Evolutionary conservation across 1,284 basidiomycete genomes (phyloP).

Genomic region (Puccinia triticina): DNA sequence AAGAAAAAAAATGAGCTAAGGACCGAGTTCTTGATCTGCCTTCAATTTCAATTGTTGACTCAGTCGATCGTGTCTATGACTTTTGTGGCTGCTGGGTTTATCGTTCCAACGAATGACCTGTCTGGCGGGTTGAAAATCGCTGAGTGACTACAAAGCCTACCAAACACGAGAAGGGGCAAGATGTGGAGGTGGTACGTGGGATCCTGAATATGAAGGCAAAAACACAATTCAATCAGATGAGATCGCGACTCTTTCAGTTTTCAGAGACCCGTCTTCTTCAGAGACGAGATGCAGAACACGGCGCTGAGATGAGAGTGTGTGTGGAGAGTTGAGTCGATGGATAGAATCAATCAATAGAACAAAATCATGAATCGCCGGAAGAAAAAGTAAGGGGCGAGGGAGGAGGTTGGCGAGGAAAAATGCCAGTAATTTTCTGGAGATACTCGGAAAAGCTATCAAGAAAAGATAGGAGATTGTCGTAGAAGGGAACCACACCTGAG

Average conservation of each 20-base stretch:
- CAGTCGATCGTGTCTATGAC: constrained; percentile 37
- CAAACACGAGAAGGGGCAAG: constrained; percentile 37
- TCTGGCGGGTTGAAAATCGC: constrained; percentile 26
- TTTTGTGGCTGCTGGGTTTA: constrained; percentile 35
- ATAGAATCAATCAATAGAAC: constrained; percentile 39
- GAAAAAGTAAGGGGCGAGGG: constrained; percentile 12
- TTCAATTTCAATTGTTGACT: constrained; percentile 28
- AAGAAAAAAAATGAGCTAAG: constrained; percentile 12
- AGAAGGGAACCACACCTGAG: constrained; percentile 6
- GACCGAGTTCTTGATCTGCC: constrained; percentile 32
- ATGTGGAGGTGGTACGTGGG: constrained; percentile 26
- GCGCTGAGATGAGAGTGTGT: constrained; percentile 16
- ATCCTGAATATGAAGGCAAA: constrained; percentile 42
- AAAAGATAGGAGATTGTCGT: constrained; percentile 41
- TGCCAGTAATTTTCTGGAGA: constrained; percentile 22
- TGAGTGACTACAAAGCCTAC: constrained; percentile 24
- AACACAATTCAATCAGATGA: constrained; percentile 37
- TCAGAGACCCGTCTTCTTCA: constrained; percentile 21
- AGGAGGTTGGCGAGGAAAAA: constrained; percentile 13
- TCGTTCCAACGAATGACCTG: constrained; percentile 28
- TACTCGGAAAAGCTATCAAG: constrained; percentile 28
- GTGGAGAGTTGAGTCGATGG: constrained; percentile 17
- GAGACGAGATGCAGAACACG: not conserved
- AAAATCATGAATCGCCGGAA: constrained; percentile 46
- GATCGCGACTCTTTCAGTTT: constrained; percentile 9